Conservation (phyloP, 1,284 basidiomycete genomes). For the Erythrobasidium hasegawianum region DNA sequence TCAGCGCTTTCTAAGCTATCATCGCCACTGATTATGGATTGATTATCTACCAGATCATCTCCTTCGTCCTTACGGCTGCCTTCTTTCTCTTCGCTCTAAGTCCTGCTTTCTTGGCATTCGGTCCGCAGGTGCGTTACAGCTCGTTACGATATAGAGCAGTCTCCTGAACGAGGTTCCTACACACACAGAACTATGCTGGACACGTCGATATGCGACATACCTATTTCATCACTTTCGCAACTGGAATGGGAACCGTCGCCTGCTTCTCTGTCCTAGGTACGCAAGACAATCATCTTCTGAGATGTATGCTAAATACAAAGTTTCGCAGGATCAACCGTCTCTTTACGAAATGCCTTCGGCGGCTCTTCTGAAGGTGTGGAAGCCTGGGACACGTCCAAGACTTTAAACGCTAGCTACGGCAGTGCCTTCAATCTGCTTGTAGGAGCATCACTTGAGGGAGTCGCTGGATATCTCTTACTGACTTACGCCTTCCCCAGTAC, state of each 20-base stretch:
- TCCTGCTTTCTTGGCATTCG: constrained; percentile 18
- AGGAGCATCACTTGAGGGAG: neutral
- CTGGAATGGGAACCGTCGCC: neutral
- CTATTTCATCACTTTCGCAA: constrained; percentile 15
- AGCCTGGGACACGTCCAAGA: constrained; percentile 23
- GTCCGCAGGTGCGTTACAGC: too few relatives aligned
- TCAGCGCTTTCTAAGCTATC: neutral
- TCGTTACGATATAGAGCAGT: constrained; percentile 3
- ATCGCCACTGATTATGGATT: neutral
- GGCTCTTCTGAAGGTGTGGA: constrained; percentile 25
- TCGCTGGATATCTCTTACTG: neutral
- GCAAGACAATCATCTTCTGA: too few relatives aligned
- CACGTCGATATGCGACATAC: constrained; percentile 2
- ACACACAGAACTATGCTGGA: constrained; percentile 4
- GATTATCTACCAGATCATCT: constrained; percentile 2
- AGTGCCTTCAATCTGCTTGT: constrained; percentile 13
- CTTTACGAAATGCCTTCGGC: constrained; percentile 21
- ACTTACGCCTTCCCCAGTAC: neutral
- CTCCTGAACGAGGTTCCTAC: too few relatives aligned
- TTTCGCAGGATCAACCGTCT: neutral
- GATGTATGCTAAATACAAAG: constrained; percentile 6
- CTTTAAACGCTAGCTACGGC: constrained; percentile 5
- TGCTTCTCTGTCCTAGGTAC: neutral
- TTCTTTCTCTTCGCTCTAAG: constrained; percentile 4
- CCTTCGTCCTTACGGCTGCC: constrained; percentile 6